Evolutionary conservation across 805 yeast species (phyloP).

Genomic region (Metschnikowia henanensis): DNA sequence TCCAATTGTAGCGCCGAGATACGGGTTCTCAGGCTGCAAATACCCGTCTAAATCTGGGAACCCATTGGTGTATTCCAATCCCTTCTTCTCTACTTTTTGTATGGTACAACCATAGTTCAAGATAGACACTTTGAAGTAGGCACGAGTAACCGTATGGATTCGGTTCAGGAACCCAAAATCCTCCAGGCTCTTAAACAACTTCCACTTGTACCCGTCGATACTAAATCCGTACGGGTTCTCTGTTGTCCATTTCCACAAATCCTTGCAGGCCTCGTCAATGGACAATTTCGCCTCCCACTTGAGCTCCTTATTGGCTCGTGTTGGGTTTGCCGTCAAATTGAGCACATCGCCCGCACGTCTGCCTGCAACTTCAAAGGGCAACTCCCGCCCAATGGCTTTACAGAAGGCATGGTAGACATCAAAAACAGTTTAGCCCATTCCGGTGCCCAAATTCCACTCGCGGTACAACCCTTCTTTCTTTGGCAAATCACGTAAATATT

Average conservation of each 20-base stretch:
- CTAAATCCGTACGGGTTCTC: slow-evolving; percentile 63
- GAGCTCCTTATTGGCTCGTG: slow-evolving; percentile 65
- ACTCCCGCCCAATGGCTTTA: slow-evolving; percentile 59
- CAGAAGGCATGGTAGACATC: slow-evolving; percentile 68
- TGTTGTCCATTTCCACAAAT: slow-evolving; percentile 77
- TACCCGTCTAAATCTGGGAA: slow-evolving; percentile 36
- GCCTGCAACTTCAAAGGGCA: slow-evolving; percentile 64
- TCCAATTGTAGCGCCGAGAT: slow-evolving; percentile 65
- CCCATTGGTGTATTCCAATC: slow-evolving; percentile 40
- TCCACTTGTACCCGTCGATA: slow-evolving; percentile 36
- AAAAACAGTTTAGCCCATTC: slow-evolving; percentile 75
- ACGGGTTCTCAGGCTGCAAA: slow-evolving; percentile 37
- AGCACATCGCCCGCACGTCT: slow-evolving; percentile 79
- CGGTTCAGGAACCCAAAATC: slow-evolving; percentile 29
- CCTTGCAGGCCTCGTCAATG: slow-evolving; percentile 65
- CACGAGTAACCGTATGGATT: slow-evolving; percentile 31
- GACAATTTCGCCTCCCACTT: slow-evolving; percentile 59
- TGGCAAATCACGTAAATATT: slow-evolving; percentile 44
- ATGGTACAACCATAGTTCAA: slow-evolving; percentile 54
- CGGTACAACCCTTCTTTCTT: slow-evolving; percentile 51
- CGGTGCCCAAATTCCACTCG: slow-evolving; percentile 85
- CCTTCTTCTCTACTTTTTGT: slow-evolving; percentile 41
- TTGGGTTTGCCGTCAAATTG: slow-evolving; percentile 69
- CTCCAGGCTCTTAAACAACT: slow-evolving; percentile 19
- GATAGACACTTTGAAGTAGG: slow-evolving; percentile 40